Base-by-base conservation (phyloP, 768 basidiomycete species). In the Rhodosporidiobolus odoratus region DNA sequence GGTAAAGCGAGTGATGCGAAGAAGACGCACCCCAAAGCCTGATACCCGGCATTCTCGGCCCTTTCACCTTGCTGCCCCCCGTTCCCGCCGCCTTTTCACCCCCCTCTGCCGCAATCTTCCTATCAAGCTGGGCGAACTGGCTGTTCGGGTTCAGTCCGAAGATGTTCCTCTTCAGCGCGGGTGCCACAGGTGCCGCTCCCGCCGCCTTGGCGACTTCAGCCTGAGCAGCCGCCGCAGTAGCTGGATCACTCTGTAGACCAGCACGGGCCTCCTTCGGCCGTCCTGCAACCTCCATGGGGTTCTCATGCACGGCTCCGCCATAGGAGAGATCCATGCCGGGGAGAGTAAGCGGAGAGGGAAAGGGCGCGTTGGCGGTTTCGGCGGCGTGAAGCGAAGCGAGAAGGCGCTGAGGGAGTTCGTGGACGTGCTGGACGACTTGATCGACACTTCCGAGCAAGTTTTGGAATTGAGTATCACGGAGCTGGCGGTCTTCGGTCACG, bases 41-140 rank as follows among this genome's bases (percentile, higher is more conserved):
- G 45, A 71, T 52, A 1, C 53, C 69, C 10, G 69, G 69, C 65
- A 71, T 66, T 6, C 69, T 37, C 32, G 69, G 69, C 0, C 69
- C 69, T 40, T 62, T 62, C 16, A 64, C n/a, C 40, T 23, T 57
- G 30, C 4, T 16, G 4, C 27, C 35, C 17, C 4, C 45, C 34
- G 30, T 9, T 40, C 12, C 58, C 23, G 16, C 41, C 38, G 32
- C 38, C 48, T 43, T 21, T 17, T 16, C 23, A 12, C 34, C 43
- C 2, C 38, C 48, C 32, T 10, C 50, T 27, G 16, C 21, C 8
- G 34, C 40, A 2, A 58, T 10, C 40, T 37, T 25, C 8, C 38
- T 41, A n/a, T 62, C 54, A 30, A 63, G 37, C 30, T 41, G 62
- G 4, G 63, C 69, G 58, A 70, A 70, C 2, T 50, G 61, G 58